Evolutionary conservation across 2,329 filamentous ascomycete genomes (phyloP), one percentile per base, ranked within the genome.

Genomic region (Cephalotrichum gorgonifer): DNA sequence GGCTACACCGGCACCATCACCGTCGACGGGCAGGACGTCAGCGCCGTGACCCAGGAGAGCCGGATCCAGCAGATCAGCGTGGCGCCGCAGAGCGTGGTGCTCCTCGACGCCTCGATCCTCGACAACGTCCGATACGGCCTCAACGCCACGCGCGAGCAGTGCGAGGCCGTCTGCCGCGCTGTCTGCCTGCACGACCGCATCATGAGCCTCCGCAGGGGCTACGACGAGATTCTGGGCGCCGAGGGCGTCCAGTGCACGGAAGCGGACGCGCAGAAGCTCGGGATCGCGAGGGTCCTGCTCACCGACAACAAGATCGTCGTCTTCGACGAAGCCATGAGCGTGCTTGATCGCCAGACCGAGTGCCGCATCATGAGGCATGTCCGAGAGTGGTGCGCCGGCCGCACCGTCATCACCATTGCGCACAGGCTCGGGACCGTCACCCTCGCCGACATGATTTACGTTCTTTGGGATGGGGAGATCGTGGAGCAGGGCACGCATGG

Each of bases 161-260:
- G 83, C 43, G 67, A 75, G 44, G 73, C 73, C 2, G 82, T 81
- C 0, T 84, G 80, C 57, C 72, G 71, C 49, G 73, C 75, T 1
- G 82, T 81, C 3, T 73, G 75, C 2, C 76, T 86, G 25, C 81
- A 86, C 60, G 75, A 83, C 49, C 79, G 81, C 54, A 83, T 85
- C 51, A 58, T 74, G 47, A 67, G 62, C 1, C 83, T 85, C 55
- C 68, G 76, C 0, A 68, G 76, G 57, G 68, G 69, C 1, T 76
- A 78, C 57, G 53, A 65, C 20, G 69, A 70, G 8, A 57, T 62
- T 39, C 68, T 76, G 25, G 74, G 74, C 20, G 71, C 75, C 56
- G 61, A 66, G 17, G 74, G 72, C 22, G 63, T 72, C 8, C 69
- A 68, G 43, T 62, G 78, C 23, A 73, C 69, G 4, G 72, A 72